These are phyloP conservation scores for Phytophthora sp. DNA, from an alignment of 352 stramenopile species.

Conservation along the genomic window DNA sequence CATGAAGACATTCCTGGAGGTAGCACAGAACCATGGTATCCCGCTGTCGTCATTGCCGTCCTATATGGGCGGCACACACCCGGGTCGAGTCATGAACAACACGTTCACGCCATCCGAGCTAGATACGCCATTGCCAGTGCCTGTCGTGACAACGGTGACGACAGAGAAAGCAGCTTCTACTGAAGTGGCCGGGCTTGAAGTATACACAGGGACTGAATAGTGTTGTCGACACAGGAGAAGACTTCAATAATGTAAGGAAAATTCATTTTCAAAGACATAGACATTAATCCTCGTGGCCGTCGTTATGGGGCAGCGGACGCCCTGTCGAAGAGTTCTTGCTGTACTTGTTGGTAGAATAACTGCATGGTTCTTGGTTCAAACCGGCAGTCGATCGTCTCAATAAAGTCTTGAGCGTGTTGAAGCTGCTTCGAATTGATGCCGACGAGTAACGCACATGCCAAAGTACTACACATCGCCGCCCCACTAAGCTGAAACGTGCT, in stretches of 20 bases:
- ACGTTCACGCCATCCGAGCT: constrained; percentile 67
- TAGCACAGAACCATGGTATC: constrained; percentile 67
- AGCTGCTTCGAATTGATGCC: constrained; percentile 23
- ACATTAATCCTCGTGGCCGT: too few relatives aligned
- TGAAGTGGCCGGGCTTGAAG: constrained; percentile 21
- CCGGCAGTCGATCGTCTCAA: not conserved
- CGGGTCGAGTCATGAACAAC: constrained; percentile 64
- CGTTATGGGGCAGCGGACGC: constrained; percentile 2
- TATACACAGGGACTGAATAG: constrained; percentile 17
- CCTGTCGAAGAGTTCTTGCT: constrained; percentile 29
- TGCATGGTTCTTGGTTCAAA: constrained; percentile 6
- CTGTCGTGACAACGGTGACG: not conserved
- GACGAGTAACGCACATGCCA: constrained; percentile 33
- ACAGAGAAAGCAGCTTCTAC: constrained; percentile 11
- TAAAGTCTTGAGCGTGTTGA: constrained; percentile 9
- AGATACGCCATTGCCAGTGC: constrained; percentile 60
- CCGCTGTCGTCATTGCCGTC: constrained; percentile 59
- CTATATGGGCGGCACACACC: constrained; percentile 66
- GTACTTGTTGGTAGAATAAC: constrained; percentile 33
- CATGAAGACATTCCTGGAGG: constrained; percentile 58
- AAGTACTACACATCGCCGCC: constrained; percentile 34
- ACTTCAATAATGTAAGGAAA: constrained; percentile 17
- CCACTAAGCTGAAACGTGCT: constrained; percentile 40
- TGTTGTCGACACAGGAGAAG: not conserved
- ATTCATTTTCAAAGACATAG: constrained; percentile 1